These are phyloP conservation scores for Flagelloscypha sp. DNA, from an alignment of 768 basidiomycete genomes.

Conservation along the genomic window DNA sequence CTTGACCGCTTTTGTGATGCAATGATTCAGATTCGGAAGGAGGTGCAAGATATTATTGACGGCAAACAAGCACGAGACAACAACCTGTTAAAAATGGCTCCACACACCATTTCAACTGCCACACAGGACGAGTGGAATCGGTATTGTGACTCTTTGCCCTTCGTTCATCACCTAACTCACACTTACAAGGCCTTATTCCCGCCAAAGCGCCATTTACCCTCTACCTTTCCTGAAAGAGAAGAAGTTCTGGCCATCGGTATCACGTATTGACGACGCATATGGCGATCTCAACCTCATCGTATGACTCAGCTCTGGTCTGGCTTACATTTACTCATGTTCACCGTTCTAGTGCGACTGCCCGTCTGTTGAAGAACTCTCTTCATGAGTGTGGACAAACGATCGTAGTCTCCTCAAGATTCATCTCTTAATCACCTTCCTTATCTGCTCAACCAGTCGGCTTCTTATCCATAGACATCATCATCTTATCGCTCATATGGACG, in stretches of 20 bases:
- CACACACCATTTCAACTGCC: slow-evolving; percentile 73
- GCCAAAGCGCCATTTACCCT: slow-evolving; percentile 87
- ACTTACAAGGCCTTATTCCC: slow-evolving; percentile 68
- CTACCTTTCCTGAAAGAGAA: slow-evolving; percentile 71
- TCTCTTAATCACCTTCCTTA: too few species aligned
- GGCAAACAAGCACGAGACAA: slow-evolving; percentile 88
- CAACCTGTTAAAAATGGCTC: slow-evolving; percentile 90
- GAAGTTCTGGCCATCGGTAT: slow-evolving; percentile 97
- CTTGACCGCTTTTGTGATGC: slow-evolving; percentile 96
- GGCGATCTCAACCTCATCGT: slow-evolving; percentile 89
- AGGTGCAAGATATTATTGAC: slow-evolving; percentile 78
- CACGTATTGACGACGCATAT: slow-evolving; percentile 89
- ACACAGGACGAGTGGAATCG: slow-evolving; percentile 81
- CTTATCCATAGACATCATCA: too few species aligned
- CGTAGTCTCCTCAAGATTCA: too few species aligned
- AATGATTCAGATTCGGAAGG: slow-evolving; percentile 92
- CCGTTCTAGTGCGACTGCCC: slow-evolving; percentile 78
- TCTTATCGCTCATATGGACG: too few species aligned
- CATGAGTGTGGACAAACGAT: too few species aligned
- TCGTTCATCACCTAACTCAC: slow-evolving; percentile 8
- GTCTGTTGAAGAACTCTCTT: slow-evolving; percentile 70
- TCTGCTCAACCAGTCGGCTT: too few species aligned
- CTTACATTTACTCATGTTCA: too few species aligned
- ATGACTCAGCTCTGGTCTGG: slow-evolving; percentile 34
- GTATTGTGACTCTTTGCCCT: slow-evolving; percentile 24